These are phyloP conservation scores for Colletotrichum australisinense DNA, from an alignment of 2,329 filamentous ascomycete genomes.

Conservation along the genomic window DNA sequence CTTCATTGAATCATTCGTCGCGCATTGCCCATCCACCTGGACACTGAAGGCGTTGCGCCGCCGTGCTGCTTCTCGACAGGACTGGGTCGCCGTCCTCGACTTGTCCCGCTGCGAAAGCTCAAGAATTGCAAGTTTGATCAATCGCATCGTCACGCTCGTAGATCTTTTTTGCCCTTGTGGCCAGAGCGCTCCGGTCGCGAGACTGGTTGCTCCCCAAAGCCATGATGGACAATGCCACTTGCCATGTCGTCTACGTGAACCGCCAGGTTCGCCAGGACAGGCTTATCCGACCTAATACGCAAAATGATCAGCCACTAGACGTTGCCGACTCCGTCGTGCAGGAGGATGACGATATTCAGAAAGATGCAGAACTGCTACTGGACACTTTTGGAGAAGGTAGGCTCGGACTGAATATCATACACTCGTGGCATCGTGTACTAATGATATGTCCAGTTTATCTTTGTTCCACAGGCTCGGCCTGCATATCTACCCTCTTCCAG, in stretches of 20 bases:
- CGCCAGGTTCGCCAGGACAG: conserved; percentile 61
- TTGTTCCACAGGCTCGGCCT: conserved; percentile 64
- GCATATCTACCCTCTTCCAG: conserved; percentile 63
- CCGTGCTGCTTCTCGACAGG: conserved; percentile 14
- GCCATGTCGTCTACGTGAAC: conserved; percentile 72
- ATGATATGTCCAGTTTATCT: conserved; percentile 58
- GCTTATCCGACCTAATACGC: conserved; percentile 47
- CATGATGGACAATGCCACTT: conserved; percentile 68
- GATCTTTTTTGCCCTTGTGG: conserved; percentile 49
- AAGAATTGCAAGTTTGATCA: neutral
- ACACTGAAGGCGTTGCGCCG: conserved; percentile 8
- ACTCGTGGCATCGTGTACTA: neutral
- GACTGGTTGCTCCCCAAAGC: conserved; percentile 68
- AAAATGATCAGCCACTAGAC: conserved; percentile 38
- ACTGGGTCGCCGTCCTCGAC: conserved; percentile 31
- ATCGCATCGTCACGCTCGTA: conserved; percentile 20
- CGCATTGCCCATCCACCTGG: conserved; percentile 8
- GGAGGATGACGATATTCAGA: conserved; percentile 53
- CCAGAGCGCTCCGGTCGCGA: conserved; percentile 69
- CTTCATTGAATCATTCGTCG: neutral
- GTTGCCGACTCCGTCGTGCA: conserved; percentile 46
- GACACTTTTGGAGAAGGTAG: conserved; percentile 67
- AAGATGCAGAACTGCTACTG: conserved; percentile 62
- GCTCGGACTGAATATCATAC: conserved; percentile 35
- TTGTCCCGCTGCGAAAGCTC: conserved; percentile 21